These are phyloP conservation scores for Heliamphora exappendiculata DNA, from an alignment of 148 eudicot species.

Conservation along the genomic window DNA sequence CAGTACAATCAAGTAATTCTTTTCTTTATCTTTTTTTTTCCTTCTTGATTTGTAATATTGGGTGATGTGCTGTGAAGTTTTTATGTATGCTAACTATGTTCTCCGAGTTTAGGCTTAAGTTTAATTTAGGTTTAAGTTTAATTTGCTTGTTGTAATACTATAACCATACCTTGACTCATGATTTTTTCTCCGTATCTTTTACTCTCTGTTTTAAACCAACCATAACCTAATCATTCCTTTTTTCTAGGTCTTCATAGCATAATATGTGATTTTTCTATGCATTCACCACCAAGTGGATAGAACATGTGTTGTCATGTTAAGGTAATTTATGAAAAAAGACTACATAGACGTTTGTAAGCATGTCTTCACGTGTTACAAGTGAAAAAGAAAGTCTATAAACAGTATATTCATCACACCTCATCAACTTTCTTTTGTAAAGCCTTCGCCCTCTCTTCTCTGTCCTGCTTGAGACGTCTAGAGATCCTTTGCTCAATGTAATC, in stretches of 20 bases:
- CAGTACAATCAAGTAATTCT: too few species aligned
- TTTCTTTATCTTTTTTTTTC: too few species aligned
- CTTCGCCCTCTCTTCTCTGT: constrained; percentile 65
- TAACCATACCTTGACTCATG: too few species aligned
- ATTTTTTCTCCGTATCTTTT: not conserved
- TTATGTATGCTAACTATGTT: too few species aligned
- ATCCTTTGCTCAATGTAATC: constrained; percentile 78
- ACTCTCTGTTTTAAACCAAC: not conserved
- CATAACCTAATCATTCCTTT: not conserved
- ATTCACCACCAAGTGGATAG: not conserved
- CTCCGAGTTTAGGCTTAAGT: too few species aligned
- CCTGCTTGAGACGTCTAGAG: constrained; percentile 44
- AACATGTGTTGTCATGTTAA: not conserved
- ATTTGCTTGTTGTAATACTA: too few species aligned
- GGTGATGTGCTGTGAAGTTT: too few species aligned
- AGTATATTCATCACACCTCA: constrained; percentile 42
- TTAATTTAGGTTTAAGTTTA: too few species aligned
- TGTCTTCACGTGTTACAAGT: not conserved
- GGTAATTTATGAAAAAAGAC: not conserved
- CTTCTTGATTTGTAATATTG: too few species aligned
- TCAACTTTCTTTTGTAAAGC: constrained; percentile 35
- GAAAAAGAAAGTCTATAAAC: not conserved
- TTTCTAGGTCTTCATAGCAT: not conserved
- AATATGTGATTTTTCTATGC: not conserved
- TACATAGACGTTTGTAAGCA: not conserved